A percentile compares a stretch with the other conserved stretches of the same genome.
These are phyloP conservation scores for Pulveroboletus sp. DNA, from an alignment of 768 basidiomycete species.

Conservation along the genomic window DNA sequence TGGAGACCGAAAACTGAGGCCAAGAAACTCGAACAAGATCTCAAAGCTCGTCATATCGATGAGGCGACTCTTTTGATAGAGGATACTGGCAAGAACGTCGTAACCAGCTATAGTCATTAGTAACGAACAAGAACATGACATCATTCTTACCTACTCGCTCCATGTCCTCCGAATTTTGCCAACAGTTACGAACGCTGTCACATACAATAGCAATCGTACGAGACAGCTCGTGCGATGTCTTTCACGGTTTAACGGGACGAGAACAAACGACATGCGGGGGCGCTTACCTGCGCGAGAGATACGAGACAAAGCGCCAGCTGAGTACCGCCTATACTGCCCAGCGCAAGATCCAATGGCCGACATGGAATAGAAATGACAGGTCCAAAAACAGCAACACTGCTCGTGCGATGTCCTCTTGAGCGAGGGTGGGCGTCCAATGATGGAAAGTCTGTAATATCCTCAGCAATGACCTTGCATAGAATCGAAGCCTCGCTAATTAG, in stretches of 20 bases:
- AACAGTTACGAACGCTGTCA: constrained; percentile 76
- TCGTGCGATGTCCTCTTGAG: not conserved
- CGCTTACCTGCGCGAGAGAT: constrained; percentile 64
- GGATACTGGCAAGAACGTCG: constrained; percentile 72
- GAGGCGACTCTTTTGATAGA: constrained; percentile 64
- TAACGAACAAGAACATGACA: not conserved
- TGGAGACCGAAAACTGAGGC: constrained; percentile 75
- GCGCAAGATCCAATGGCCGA: constrained; percentile 61
- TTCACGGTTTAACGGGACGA: not conserved
- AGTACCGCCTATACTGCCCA: constrained; percentile 84
- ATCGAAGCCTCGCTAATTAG: constrained; percentile 37
- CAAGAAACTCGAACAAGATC: constrained; percentile 79
- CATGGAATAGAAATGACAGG: constrained; percentile 59
- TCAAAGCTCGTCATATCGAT: constrained; percentile 82
- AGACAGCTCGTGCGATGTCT: constrained; percentile 77
- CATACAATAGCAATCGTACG: constrained; percentile 65
- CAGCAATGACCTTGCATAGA: constrained; percentile 37
- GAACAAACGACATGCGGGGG: not conserved
- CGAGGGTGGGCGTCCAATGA: constrained; percentile 7
- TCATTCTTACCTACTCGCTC: constrained; percentile 70
- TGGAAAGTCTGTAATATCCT: constrained; percentile 11
- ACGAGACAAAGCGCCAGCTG: constrained; percentile 69
- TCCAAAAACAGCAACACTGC: constrained; percentile 30
- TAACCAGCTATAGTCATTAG: constrained; percentile 63
- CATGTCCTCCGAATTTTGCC: constrained; percentile 95